Evolutionary conservation across 2,329 filamentous ascomycete species (phyloP), one percentile per base, ranked within the genome.

Genomic region (Fusarium marasasianum): DNA sequence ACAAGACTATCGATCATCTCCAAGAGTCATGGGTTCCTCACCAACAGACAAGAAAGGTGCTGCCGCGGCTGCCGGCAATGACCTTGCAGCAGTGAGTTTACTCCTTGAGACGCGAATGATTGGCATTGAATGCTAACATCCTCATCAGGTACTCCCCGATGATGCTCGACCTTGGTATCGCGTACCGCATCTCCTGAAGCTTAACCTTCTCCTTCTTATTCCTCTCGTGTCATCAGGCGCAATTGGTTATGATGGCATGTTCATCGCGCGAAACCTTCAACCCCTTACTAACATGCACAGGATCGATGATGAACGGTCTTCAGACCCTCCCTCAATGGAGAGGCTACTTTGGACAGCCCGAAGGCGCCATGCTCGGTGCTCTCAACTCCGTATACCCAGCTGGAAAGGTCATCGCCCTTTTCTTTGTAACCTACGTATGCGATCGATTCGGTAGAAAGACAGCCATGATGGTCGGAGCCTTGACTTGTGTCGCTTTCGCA

Each of bases 241-340:
- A 5, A 81, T 81, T 41, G 85, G 85, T 8, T 87, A 85, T 47
- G 85, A 86, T 81, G 85, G 83, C 81, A 69, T 18, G 76, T 44
- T 4, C 3, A 18, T 1, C 4, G 6, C 8, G 48, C 5, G 29
- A 29, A 15, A 22, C 0, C 11, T 2, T 10, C 3, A 31, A 5
- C 8, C 5, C 11, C 5, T 33, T 5, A 37, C 54, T 64, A 15
- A 71, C n/a, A 43, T 22, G 12, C 6, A 29, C 9, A 77, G 81
- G 80, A 26, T 83, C 82, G 3, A 80, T 86, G 66, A 84, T 85
- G 82, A 86, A 86, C 67, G 85, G 84, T 17, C 79, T 86, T 1
- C 84, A 86, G 60, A 80, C 84, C 14, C 79, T 85, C 0, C 68
- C 79, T 1, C 77, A 82, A 67, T 87, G 85, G 85, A 80, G 82